phyloP scores from a whole-genome alignment of 73 alveolate genomes.

The Paramecium sonneborni region DNA sequence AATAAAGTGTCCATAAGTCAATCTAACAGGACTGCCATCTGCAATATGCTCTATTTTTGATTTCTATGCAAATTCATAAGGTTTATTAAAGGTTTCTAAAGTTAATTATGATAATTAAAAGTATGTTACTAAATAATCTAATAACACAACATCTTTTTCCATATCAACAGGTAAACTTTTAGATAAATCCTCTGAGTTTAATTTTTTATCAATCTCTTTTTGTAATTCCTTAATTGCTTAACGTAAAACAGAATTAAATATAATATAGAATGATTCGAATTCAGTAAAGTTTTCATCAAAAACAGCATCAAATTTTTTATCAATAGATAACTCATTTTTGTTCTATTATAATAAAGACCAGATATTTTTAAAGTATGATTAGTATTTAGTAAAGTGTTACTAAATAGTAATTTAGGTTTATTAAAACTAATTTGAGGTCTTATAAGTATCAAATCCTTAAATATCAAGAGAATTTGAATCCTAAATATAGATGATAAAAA shows the following conservation, averaged over 20 bases:
- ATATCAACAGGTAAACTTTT: conserved; percentile 22
- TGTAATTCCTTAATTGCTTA: conserved; percentile 48
- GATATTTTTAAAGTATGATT: not conserved
- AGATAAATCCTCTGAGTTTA: not conserved
- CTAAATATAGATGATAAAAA: not conserved
- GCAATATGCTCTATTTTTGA: conserved; percentile 68
- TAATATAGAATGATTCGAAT: conserved; percentile 60
- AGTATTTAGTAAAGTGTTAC: not conserved
- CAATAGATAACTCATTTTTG: not conserved
- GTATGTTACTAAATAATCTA: conserved; percentile 62
- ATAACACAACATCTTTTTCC: conserved; percentile 36
- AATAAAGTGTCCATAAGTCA: conserved; percentile 48
- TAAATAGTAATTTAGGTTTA: not conserved
- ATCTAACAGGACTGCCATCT: conserved; percentile 63
- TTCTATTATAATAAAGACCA: not conserved
- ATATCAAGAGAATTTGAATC: conserved; percentile 15
- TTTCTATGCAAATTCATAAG: conserved; percentile 33
- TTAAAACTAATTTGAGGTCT: not conserved
- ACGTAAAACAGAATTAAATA: conserved; percentile 42
- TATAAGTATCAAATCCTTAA: not conserved
- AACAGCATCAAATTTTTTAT: conserved; percentile 63
- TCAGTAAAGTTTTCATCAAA: conserved; percentile 65
- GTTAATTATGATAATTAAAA: conserved; percentile 24
- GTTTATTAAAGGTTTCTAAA: conserved; percentile 43
- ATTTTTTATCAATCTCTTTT: conserved; percentile 13